These are phyloP conservation scores for Ophiocordyceps camponoti-saundersi DNA, from an alignment of 2,329 filamentous ascomycete species.

Conservation along the genomic window DNA sequence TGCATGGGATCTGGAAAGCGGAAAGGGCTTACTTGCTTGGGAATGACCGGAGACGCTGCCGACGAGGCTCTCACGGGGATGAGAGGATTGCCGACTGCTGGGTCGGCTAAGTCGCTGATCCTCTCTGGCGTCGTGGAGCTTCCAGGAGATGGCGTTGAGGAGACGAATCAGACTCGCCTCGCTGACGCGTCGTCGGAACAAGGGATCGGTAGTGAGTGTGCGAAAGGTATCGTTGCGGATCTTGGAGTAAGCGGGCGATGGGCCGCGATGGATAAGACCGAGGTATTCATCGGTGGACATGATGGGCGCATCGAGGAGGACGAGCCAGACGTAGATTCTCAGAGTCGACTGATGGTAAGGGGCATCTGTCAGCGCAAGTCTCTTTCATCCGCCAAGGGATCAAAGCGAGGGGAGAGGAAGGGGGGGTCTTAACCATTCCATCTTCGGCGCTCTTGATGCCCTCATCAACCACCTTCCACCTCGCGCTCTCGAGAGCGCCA, in stretches of 20 bases:
- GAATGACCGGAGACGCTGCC: constrained; percentile 19
- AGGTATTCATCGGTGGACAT: constrained; percentile 80
- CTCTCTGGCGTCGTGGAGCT: constrained; percentile 62
- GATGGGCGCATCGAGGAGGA: constrained; percentile 75
- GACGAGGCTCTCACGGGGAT: constrained; percentile 14
- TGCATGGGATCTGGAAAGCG: neutral
- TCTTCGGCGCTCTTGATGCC: constrained; percentile 64
- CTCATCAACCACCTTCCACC: constrained; percentile 57
- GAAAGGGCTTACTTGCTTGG: constrained; percentile 15
- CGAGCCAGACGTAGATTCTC: constrained; percentile 91
- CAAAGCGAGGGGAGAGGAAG: neutral
- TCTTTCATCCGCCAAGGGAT: neutral
- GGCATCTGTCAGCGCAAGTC: neutral
- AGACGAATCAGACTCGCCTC: constrained; percentile 90
- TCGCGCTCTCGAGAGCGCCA: constrained; percentile 50
- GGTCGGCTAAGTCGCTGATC: constrained; percentile 22
- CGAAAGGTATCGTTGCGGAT: constrained; percentile 98
- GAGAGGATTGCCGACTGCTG: constrained; percentile 19
- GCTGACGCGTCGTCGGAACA: constrained; percentile 87
- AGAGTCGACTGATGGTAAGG: constrained; percentile 58
- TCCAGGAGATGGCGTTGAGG: constrained; percentile 91
- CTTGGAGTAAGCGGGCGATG: constrained; percentile 88
- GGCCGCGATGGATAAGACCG: constrained; percentile 75
- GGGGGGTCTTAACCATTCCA: constrained; percentile 49
- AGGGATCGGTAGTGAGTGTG: constrained; percentile 88